Percentiles rank a stretch among this genome's conserved stretches.
These are phyloP conservation scores for Tuber melanosporum DNA, from an alignment of 495 filamentous ascomycete genomes.

Conservation along the genomic window DNA sequence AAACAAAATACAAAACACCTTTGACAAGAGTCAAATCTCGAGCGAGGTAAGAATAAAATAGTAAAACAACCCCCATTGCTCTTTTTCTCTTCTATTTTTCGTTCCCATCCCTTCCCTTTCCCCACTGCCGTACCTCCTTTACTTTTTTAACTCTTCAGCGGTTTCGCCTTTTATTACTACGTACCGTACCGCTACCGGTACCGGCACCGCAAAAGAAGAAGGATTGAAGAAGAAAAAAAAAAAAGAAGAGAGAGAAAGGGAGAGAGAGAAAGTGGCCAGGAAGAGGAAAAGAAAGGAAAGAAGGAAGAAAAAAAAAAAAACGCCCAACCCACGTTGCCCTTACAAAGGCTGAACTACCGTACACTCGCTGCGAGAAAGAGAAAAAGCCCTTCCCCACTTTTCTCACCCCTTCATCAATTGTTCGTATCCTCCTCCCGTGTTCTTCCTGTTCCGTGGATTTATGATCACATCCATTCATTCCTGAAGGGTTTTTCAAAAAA, in stretches of 20 bases:
- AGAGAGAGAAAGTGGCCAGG: not conserved
- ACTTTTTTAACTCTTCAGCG: slow-evolving; percentile 13
- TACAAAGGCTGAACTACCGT: slow-evolving; percentile 32
- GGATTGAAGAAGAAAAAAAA: slow-evolving; percentile 15
- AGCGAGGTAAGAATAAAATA: slow-evolving; percentile 1
- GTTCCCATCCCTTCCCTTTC: slow-evolving; percentile 13
- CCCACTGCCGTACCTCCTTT: slow-evolving; percentile 24
- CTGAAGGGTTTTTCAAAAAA: not conserved
- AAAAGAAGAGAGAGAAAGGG: not conserved
- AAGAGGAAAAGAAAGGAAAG: slow-evolving; percentile 10
- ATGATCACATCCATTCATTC: slow-evolving; percentile 1
- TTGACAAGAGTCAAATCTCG: slow-evolving; percentile 21
- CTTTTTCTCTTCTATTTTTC: slow-evolving; percentile 23
- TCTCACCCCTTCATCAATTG: slow-evolving; percentile 31
- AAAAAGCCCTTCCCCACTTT: slow-evolving; percentile 35
- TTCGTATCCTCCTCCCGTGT: slow-evolving; percentile 33
- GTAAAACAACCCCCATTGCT: slow-evolving; percentile 22
- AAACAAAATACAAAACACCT: slow-evolving; percentile 11
- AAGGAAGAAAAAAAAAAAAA: not conserved
- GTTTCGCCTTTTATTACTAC: slow-evolving; percentile 27
- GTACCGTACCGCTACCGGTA: slow-evolving; percentile 21
- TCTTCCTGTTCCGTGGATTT: slow-evolving; percentile 15
- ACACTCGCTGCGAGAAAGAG: slow-evolving; percentile 7
- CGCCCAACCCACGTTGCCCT: slow-evolving; percentile 33
- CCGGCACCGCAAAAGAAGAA: slow-evolving; percentile 1